Percentiles rank a stretch among this genome's conserved stretches.
phyloP scores from a whole-genome alignment of 2,329 filamentous ascomycete genomes.

The Fusarium subtropicale region DNA sequence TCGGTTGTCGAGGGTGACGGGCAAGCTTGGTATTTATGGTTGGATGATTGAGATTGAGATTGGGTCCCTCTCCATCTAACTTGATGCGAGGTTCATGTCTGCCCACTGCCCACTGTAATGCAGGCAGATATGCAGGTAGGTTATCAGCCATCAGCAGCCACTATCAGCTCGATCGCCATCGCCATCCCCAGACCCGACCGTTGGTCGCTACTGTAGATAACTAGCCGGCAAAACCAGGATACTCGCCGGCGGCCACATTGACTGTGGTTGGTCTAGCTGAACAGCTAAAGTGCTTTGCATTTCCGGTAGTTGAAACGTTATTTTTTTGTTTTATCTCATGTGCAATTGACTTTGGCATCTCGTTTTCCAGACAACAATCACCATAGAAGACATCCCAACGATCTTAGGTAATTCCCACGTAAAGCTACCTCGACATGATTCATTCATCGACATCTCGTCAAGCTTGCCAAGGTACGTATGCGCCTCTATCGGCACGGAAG shows the following conservation, averaged over 20 bases:
- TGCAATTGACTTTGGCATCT: background rate
- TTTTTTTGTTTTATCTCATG: constrained; percentile 3
- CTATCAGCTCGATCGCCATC: constrained; percentile 40
- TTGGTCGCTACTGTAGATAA: constrained; percentile 40
- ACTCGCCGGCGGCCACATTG: constrained; percentile 40
- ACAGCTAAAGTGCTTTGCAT: constrained; percentile 18
- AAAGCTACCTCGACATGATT: background rate
- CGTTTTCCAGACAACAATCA: background rate
- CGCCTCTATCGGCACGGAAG: constrained; percentile 16
- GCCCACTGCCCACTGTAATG: background rate
- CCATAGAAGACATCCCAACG: background rate
- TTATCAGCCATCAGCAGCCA: constrained; percentile 32
- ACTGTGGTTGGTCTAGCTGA: constrained; percentile 25
- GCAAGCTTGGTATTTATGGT: constrained; percentile 41
- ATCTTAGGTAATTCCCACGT: background rate
- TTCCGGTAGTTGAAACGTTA: constrained; percentile 24
- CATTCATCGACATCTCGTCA: background rate
- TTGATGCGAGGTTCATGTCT: background rate
- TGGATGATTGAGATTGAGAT: constrained; percentile 12
- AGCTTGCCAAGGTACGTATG: constrained; percentile 6
- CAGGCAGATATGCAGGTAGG: background rate
- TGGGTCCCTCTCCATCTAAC: background rate
- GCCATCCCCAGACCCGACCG: constrained; percentile 39
- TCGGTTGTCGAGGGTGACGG: constrained; percentile 30
- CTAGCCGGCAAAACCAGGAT: constrained; percentile 32